Conservation (phyloP, 768 basidiomycete genomes). For the Rubroboletus satanas region DNA sequence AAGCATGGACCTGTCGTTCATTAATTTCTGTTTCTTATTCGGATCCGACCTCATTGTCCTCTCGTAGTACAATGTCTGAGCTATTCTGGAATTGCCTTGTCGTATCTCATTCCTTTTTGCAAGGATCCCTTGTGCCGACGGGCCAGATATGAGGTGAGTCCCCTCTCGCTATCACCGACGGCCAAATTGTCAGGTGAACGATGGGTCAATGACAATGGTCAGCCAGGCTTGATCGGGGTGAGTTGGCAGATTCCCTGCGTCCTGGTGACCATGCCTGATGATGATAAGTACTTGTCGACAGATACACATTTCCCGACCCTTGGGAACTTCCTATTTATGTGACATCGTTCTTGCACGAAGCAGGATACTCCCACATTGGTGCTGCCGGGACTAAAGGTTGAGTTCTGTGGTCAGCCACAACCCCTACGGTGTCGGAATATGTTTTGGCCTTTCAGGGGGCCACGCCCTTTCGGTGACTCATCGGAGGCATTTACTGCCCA, state of each 20-base stretch:
- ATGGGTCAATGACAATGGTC: neutral
- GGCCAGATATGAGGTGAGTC: slow-evolving; percentile 12
- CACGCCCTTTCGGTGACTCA: neutral
- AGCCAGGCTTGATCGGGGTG: slow-evolving; percentile 1
- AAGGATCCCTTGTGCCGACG: neutral
- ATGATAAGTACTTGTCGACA: neutral
- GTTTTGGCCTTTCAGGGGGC: neutral
- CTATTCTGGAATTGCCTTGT: neutral
- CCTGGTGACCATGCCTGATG: neutral
- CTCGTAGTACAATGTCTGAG: slow-evolving; percentile 7
- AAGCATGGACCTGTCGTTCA: slow-evolving; percentile 11
- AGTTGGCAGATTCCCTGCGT: slow-evolving; percentile 5
- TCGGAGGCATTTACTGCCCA: too few relatives aligned
- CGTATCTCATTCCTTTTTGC: neutral
- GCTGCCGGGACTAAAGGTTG: neutral
- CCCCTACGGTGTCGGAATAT: too few relatives aligned
- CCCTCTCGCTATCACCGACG: neutral
- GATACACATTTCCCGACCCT: neutral
- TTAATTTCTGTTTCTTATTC: slow-evolving; percentile 9
- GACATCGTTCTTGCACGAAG: neutral
- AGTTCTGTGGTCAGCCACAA: neutral
- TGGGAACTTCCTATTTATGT: slow-evolving; percentile 1
- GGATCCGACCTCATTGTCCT: slow-evolving; percentile 4
- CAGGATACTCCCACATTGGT: neutral
- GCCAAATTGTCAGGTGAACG: neutral